Evolutionary conservation across 768 basidiomycete species (phyloP).

Genomic region (Leucocoprinus sp.): DNA sequence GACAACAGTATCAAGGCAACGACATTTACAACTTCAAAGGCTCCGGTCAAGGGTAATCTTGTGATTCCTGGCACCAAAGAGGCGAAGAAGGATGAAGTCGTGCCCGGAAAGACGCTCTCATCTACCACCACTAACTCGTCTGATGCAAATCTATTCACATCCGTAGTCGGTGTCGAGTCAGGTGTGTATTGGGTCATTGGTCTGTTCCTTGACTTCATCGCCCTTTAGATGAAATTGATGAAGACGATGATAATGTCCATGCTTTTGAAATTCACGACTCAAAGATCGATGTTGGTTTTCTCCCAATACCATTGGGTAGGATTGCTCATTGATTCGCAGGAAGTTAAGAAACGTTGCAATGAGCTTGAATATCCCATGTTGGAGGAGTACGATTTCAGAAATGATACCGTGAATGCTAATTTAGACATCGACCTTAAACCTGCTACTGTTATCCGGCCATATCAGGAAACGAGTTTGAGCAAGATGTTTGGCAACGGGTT

Average conservation of each 20-base stretch:
- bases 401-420: constrained; percentile 93
- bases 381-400: constrained; percentile 98
- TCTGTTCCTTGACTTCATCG: not conserved
- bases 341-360: constrained; percentile 93
- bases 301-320: constrained; percentile 1
- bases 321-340: constrained; percentile 34
- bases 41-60: constrained; percentile 74
- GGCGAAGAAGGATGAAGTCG: constrained; percentile 55
- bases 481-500: constrained; percentile 99
- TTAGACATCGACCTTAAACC: constrained; percentile 98
- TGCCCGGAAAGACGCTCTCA: constrained; percentile 20
- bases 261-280: constrained; percentile 93
- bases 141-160: constrained; percentile 83
- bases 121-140: constrained; percentile 19
- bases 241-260: constrained; percentile 96
- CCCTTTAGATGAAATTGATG: constrained; percentile 82
- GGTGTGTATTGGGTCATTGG: constrained; percentile 36
- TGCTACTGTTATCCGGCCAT: constrained; percentile 92
- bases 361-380: constrained; percentile 97
- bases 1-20: constrained; percentile 71
- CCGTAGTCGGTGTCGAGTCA: constrained; percentile 90
- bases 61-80: constrained; percentile 83
- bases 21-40: constrained; percentile 73
- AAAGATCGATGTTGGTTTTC: constrained; percentile 76
- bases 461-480: constrained; percentile 96